A percentile compares a stretch with the other conserved stretches of the same genome.
These are phyloP conservation scores for Ceratocystis colombiana DNA, from an alignment of 2,329 filamentous ascomycete genomes.

Conservation along the genomic window DNA sequence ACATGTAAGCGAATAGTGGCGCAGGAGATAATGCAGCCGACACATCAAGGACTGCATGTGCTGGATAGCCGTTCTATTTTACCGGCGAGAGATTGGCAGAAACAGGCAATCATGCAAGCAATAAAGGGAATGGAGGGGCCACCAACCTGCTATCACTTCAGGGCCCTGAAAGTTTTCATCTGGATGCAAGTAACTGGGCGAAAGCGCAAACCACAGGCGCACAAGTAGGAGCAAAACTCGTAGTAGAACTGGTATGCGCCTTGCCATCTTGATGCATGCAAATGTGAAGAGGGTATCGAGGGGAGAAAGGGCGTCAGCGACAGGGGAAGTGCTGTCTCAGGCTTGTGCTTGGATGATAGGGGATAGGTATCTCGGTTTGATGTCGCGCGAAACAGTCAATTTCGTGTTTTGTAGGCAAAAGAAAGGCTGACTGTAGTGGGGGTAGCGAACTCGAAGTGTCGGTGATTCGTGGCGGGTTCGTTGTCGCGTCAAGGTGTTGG, in stretches of 20 bases:
- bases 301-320: background rate
- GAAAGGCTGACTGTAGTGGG: background rate
- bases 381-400: background rate
- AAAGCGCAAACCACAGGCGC: constrained; percentile 86
- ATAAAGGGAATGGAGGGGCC: constrained; percentile 9
- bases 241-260: constrained; percentile 20
- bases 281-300: background rate
- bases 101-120: background rate
- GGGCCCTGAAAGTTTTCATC: constrained; percentile 99
- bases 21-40: background rate
- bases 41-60: background rate
- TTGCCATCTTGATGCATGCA: constrained; percentile 18
- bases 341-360: background rate
- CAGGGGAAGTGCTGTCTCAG: background rate
- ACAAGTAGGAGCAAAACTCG: constrained; percentile 64
- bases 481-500: background rate
- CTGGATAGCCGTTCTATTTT: background rate
- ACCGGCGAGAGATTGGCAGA: background rate
- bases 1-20: background rate
- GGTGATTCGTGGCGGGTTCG: background rate
- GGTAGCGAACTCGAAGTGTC: background rate
- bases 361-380: background rate
- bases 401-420: background rate
- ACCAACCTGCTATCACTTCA: constrained; percentile 87
- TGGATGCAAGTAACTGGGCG: constrained; percentile 91